Evolutionary conservation across 2,329 filamentous ascomycete species (phyloP).

Genomic region (Cordyceps tenuipes): DNA sequence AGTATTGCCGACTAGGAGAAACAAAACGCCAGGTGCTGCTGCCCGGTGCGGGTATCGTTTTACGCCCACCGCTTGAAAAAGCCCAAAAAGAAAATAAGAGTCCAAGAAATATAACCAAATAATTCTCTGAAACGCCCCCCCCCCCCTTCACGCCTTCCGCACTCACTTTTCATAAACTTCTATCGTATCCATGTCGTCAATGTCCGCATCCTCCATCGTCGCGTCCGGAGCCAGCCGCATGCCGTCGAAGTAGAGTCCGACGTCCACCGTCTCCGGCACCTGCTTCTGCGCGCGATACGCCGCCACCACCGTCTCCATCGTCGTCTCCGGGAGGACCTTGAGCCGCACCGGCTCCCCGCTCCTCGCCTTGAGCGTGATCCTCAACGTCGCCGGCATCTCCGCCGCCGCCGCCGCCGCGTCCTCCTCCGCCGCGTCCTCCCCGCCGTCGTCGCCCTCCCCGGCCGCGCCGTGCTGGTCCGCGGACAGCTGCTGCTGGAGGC

Average conservation of each 20-base stretch:
- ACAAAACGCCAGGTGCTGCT: too few relatives aligned
- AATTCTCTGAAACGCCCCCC: too few relatives aligned
- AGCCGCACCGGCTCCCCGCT: slow-evolving; percentile 42
- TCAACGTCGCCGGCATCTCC: slow-evolving; percentile 31
- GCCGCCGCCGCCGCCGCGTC: too few relatives aligned
- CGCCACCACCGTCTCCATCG: slow-evolving; percentile 52
- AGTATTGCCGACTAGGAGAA: too few relatives aligned
- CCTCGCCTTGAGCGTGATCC: slow-evolving; percentile 46
- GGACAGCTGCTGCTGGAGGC: slow-evolving; percentile 33
- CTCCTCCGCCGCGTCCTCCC: slow-evolving; percentile 16
- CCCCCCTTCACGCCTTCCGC: too few relatives aligned
- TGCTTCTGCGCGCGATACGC: slow-evolving; percentile 50
- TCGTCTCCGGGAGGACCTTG: slow-evolving; percentile 45
- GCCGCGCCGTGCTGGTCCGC: slow-evolving; percentile 25
- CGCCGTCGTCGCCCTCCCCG: slow-evolving; percentile 23
- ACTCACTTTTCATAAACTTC: slow-evolving; percentile 56
- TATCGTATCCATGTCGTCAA: slow-evolving; percentile 66
- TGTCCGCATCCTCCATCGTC: slow-evolving; percentile 57
- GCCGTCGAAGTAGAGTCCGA: slow-evolving; percentile 68
- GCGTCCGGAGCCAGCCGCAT: slow-evolving; percentile 55
- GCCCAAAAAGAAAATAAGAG: too few relatives aligned
- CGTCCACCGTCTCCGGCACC: slow-evolving; percentile 40
- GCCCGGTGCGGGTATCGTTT: too few relatives aligned
- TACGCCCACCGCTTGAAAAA: too few relatives aligned
- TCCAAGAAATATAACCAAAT: too few relatives aligned